A percentile compares a stretch with the other conserved stretches of the same genome.
phyloP scores from a whole-genome alignment of 2,329 filamentous ascomycete genomes.

The Microdochium paspali region DNA sequence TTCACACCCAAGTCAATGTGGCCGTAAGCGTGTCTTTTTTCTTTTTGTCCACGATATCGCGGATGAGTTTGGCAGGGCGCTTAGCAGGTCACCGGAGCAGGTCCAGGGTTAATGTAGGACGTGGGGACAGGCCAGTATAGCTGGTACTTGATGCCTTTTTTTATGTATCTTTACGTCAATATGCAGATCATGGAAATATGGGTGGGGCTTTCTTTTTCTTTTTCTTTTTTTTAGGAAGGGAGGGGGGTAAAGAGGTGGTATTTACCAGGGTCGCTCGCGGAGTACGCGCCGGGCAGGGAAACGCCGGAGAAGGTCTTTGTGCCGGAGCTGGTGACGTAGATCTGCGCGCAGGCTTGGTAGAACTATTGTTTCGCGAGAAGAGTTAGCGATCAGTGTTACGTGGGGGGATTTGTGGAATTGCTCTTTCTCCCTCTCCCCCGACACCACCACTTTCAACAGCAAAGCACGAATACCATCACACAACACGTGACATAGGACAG shows the following conservation, averaged over 20 bases:
- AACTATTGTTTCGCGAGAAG: conserved; percentile 11
- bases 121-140: conserved; percentile 26
- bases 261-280: conserved; percentile 8
- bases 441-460: too few relatives aligned
- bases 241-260: too few relatives aligned
- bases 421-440: not conserved
- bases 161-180: too few relatives aligned
- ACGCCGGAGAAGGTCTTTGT: conserved; percentile 15
- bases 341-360: conserved; percentile 19
- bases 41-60: too few relatives aligned
- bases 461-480: too few relatives aligned
- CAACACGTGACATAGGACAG: too few relatives aligned
- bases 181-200: too few relatives aligned
- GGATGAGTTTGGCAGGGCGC: not conserved
- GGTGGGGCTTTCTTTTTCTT: too few relatives aligned
- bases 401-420: not conserved
- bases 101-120: conserved; percentile 22
- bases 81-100: conserved; percentile 17
- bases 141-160: conserved; percentile 14
- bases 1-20: not conserved
- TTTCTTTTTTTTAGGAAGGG: too few relatives aligned
- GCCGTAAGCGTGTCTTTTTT: not conserved
- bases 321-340: conserved; percentile 19
- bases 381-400: too few relatives aligned
- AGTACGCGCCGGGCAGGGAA: conserved; percentile 16